Evolutionary conservation across 306 rosid genomes (phyloP), one percentile per base, ranked within the genome.

Genomic region (Cicer cuneatum): DNA sequence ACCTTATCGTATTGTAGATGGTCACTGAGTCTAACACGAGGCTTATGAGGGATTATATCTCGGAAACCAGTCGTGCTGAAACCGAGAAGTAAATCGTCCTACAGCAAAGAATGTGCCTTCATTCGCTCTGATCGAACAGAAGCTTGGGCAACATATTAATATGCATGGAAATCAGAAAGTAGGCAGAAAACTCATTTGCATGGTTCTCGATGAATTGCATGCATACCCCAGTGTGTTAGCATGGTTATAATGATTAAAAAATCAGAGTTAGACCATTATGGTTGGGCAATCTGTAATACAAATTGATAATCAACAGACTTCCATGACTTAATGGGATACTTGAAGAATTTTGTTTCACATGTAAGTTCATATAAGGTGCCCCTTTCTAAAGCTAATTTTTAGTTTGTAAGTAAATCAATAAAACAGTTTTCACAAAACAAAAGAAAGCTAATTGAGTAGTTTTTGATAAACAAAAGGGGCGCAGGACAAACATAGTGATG

Each of bases 1-100:
- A 10, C 80, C 11, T 66, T 75, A 7, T 59, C n/a, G 58, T 71
- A n/a, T 69, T 79, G 81, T 71, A 92, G 99, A 90, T 82, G 95
- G 96, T 86, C 46, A 63, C 81, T 15, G 89, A 90, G 47, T 85
- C 94, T 33, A 94, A 94, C 93, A 91, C 93, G 8, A 82, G 81
- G 74, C 80, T 92, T 43, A 92, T 90, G 97, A 82, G 88, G 66
- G 97, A 92, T 10, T 91, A 91, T 62, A 80, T 94, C 63, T 75
- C 68, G 5, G 98, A 91, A 84, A 88, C 90, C 69, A 91, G 91
- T 73, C 78, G 56, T 4, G 65, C 11, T 33, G 97, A 90, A 75
- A 79, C 48, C 35, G 88, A 81, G 42, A 84, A 79, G 69, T 84
- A 78, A 87, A 8, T 41, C 3, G 54, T 54, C 66, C 61, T 21